These are phyloP conservation scores for Trichosporon ovoides DNA, from an alignment of 1,284 basidiomycete species.

Conservation along the genomic window DNA sequence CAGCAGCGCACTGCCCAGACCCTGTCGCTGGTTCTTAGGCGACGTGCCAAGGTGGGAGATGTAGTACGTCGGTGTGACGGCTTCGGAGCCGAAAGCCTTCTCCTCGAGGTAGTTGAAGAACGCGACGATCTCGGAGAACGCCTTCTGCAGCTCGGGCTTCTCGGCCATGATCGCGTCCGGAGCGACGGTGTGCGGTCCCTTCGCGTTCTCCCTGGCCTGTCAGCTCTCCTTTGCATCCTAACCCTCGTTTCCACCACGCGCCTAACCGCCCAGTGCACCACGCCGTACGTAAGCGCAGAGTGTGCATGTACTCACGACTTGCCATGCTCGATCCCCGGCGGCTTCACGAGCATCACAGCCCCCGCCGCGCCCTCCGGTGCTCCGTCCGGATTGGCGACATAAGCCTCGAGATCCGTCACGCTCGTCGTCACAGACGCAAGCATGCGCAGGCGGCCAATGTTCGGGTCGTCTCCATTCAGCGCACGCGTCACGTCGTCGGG, in stretches of 20 bases:
- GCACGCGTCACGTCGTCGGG: constrained; percentile 2
- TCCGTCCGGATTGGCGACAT: constrained; percentile 5
- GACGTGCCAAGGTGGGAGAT: constrained; percentile 12
- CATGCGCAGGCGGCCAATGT: not conserved
- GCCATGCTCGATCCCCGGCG: constrained; percentile 13
- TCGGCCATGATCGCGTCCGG: not conserved
- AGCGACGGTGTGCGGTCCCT: constrained; percentile 10
- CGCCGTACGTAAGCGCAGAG: too few species aligned
- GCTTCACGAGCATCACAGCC: constrained; percentile 17
- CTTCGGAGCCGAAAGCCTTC: constrained; percentile 8
- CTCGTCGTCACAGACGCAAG: not conserved
- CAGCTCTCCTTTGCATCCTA: too few species aligned
- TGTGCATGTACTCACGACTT: constrained; percentile 19
- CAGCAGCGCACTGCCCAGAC: constrained; percentile 7
- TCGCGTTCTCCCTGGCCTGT: not conserved
- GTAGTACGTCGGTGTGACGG: constrained; percentile 16
- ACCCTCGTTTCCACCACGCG: too few species aligned
- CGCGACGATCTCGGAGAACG: constrained; percentile 9
- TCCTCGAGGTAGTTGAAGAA: constrained; percentile 3
- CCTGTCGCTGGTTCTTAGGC: constrained; percentile 5
- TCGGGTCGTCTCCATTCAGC: constrained; percentile 5
- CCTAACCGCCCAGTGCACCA: too few species aligned
- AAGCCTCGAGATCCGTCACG: constrained; percentile 11
- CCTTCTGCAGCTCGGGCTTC: constrained; percentile 1
- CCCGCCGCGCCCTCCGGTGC: not conserved